Percentiles rank a stretch among this genome's conserved stretches.
These are phyloP conservation scores for Theobroma cacao DNA, from an alignment of 345 rosid genomes.

Conservation along the genomic window DNA sequence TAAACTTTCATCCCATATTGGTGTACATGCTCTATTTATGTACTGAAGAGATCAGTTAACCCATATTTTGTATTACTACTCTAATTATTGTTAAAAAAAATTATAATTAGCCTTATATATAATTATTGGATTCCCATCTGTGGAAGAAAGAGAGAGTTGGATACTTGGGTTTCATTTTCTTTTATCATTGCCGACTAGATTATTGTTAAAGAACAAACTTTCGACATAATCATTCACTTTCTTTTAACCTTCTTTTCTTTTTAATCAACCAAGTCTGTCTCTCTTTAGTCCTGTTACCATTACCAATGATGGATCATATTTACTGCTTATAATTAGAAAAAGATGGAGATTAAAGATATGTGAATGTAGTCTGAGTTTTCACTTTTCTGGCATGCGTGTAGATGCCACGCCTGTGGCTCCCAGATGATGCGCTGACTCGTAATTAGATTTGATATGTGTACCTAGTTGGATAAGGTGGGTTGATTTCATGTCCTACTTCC, in stretches of 20 bases:
- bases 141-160: neutral
- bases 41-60: too few relatives aligned
- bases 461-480: constrained; percentile 21
- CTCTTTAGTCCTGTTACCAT: neutral
- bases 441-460: constrained; percentile 17
- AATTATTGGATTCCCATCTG: constrained; percentile 17
- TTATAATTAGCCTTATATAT: neutral
- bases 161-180: neutral
- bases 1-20: neutral
- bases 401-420: constrained; percentile 13
- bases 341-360: neutral
- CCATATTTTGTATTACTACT: too few relatives aligned
- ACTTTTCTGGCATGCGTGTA: constrained; percentile 26
- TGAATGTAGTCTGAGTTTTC: neutral
- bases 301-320: neutral
- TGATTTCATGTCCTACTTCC: neutral
- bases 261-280: neutral
- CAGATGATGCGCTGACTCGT: neutral
- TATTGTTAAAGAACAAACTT: neutral
- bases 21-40: neutral
- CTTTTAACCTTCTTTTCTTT: neutral
- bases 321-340: neutral
- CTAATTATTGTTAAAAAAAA: neutral
- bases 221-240: constrained; percentile 19
- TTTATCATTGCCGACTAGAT: constrained; percentile 1